Percentiles rank a stretch among this genome's conserved stretches.
These are phyloP conservation scores for Mrakia gelida DNA, from an alignment of 768 basidiomycete species.

Conservation along the genomic window DNA sequence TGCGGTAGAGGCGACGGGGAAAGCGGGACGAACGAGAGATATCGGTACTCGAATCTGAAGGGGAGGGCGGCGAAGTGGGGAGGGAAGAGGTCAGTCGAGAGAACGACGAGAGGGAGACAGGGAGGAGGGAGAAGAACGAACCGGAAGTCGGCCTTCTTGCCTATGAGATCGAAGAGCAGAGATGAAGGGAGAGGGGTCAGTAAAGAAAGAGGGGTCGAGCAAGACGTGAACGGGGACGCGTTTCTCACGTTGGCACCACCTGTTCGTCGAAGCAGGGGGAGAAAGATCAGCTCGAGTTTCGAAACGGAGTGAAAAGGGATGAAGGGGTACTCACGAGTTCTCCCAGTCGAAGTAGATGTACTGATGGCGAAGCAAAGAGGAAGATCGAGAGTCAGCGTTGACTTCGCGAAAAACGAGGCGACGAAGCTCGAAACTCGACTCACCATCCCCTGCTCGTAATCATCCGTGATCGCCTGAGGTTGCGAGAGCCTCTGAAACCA, in stretches of 20 bases:
- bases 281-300: background rate
- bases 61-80: background rate
- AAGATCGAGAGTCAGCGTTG: too few species aligned
- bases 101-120: background rate
- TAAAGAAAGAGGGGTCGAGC: background rate
- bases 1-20: background rate
- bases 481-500: slow-evolving; percentile 99
- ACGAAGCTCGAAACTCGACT: background rate
- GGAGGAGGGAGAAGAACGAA: background rate
- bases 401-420: background rate
- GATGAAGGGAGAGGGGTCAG: background rate
- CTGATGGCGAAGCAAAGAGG: background rate
- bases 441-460: slow-evolving; percentile 77
- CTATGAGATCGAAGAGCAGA: background rate
- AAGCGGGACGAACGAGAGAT: background rate
- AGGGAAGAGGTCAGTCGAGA: background rate
- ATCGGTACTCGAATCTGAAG: background rate
- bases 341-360: slow-evolving; percentile 83
- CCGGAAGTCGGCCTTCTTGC: slow-evolving; percentile 27
- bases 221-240: background rate
- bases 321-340: slow-evolving; percentile 72
- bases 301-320: slow-evolving; percentile 54
- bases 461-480: slow-evolving; percentile 96
- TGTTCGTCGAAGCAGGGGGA: background rate
- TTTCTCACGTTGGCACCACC: slow-evolving; percentile 15